phyloP scores from a whole-genome alignment of 2,329 filamentous ascomycete genomes.

The Fusarium newnesense region DNA sequence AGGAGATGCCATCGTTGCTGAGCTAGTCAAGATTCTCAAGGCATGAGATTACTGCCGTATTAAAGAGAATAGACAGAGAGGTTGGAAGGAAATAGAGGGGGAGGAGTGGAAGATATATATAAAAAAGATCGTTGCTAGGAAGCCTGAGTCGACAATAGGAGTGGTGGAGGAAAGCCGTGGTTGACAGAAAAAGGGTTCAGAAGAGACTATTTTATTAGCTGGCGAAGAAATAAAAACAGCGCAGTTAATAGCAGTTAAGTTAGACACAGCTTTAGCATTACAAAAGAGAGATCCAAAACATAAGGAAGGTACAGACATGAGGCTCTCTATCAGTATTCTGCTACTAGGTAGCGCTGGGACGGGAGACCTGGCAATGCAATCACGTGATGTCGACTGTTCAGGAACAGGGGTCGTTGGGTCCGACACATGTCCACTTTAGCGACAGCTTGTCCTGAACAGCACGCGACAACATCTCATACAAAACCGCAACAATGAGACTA shows the following conservation, averaged over 20 bases:
- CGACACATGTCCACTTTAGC: slow-evolving; percentile 37
- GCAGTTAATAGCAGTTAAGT: background rate
- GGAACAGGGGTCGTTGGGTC: background rate
- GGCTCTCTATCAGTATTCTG: background rate
- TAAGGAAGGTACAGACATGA: background rate
- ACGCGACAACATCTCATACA: slow-evolving; percentile 44
- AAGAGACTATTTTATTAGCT: background rate
- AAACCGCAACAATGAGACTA: slow-evolving; percentile 68
- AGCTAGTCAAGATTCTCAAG: slow-evolving; percentile 30
- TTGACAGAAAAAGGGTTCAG: background rate
- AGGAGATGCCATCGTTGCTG: slow-evolving; percentile 77
- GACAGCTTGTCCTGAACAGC: slow-evolving; percentile 47
- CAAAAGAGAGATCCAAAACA: background rate
- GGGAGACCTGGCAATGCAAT: background rate
- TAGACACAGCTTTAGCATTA: background rate
- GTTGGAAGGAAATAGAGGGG: too few relatives aligned
- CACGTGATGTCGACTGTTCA: background rate
- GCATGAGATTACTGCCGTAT: slow-evolving; percentile 5
- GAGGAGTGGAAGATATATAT: background rate
- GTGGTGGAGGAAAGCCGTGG: background rate
- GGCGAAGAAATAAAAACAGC: background rate
- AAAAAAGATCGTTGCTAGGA: background rate
- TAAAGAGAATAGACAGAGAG: background rate
- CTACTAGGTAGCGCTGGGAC: background rate
- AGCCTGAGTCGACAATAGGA: background rate